Percentiles rank a stretch among this genome's conserved stretches.
Evolutionary conservation across 768 basidiomycete genomes (phyloP).

Genomic region (Termitomyces sp.): DNA sequence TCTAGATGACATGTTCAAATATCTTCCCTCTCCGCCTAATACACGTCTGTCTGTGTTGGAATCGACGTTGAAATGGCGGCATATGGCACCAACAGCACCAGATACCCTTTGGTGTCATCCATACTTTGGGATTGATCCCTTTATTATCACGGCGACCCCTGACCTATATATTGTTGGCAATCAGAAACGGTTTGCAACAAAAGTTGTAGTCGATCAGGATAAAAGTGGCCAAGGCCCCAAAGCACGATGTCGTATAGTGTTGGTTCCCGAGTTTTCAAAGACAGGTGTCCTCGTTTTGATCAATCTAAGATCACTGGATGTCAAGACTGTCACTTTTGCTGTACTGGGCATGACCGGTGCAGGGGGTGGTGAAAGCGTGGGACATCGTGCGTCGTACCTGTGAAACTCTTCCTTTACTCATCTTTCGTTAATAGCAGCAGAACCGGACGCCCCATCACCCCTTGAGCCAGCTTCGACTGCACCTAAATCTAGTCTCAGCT

Average conservation of each 20-base stretch:
- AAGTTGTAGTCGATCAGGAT: conserved; percentile 44
- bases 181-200: conserved; percentile 78
- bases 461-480: conserved; percentile 9
- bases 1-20: conserved; percentile 93
- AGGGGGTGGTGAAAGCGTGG: conserved; percentile 12
- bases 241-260: conserved; percentile 60
- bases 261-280: conserved; percentile 77
- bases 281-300: conserved; percentile 77
- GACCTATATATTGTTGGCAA: conserved; percentile 92
- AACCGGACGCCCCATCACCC: background rate
- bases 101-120: conserved; percentile 99
- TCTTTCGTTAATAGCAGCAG: conserved; percentile 2
- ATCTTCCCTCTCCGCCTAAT: conserved; percentile 66
- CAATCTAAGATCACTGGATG: conserved; percentile 71
- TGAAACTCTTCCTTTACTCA: background rate
- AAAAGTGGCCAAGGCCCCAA: conserved; percentile 26
- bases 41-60: conserved; percentile 73
- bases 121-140: conserved; percentile 83
- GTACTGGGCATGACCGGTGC: conserved; percentile 41
- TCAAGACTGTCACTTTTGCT: conserved; percentile 56
- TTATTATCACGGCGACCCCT: conserved; percentile 81
- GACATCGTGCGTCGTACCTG: conserved; percentile 7
- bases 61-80: conserved; percentile 86
- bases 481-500: conserved; percentile 10
- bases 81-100: conserved; percentile 97